phyloP scores from a whole-genome alignment of 352 stramenopile species.

The Pythium guiyangense region DNA sequence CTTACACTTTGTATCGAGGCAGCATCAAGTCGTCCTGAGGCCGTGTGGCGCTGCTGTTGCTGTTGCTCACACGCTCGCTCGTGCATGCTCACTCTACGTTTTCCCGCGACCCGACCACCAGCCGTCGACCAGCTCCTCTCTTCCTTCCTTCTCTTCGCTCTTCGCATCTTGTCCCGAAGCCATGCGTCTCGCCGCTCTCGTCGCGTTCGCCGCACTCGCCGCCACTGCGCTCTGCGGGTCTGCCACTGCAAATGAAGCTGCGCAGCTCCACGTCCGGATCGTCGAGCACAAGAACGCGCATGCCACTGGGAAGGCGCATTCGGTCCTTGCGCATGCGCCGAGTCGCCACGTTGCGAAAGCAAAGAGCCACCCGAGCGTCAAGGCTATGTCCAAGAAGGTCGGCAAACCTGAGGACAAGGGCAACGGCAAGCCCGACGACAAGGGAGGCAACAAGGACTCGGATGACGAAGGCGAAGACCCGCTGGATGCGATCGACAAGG shows the following conservation, averaged over 20 bases:
- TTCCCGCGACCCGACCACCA: background rate
- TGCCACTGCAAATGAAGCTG: background rate
- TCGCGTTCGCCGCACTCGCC: constrained; percentile 9
- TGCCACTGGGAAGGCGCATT: background rate
- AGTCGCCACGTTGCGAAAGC: constrained; percentile 39
- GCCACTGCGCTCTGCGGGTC: constrained; percentile 1
- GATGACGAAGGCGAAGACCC: too few species aligned
- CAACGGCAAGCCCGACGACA: too few species aligned
- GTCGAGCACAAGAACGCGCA: background rate
- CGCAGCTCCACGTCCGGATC: background rate
- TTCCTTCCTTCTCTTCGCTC: too few species aligned
- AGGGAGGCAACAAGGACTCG: too few species aligned
- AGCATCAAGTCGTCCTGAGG: too few species aligned
- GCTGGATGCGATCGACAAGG: too few species aligned
- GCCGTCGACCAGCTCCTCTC: background rate
- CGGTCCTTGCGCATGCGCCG: background rate
- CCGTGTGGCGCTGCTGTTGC: too few species aligned
- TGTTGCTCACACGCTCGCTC: background rate
- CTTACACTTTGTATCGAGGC: too few species aligned
- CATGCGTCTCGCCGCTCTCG: constrained; percentile 10
- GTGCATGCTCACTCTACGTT: constrained; percentile 12
- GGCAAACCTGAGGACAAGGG: too few species aligned
- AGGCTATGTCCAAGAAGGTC: too few species aligned
- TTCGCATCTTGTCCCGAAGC: background rate
- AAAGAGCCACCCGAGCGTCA: constrained; percentile 95